A percentile compares a stretch with the other conserved stretches of the same genome.
These are phyloP conservation scores for Camellia japonica DNA, from an alignment of 148 eudicot species.

Conservation along the genomic window DNA sequence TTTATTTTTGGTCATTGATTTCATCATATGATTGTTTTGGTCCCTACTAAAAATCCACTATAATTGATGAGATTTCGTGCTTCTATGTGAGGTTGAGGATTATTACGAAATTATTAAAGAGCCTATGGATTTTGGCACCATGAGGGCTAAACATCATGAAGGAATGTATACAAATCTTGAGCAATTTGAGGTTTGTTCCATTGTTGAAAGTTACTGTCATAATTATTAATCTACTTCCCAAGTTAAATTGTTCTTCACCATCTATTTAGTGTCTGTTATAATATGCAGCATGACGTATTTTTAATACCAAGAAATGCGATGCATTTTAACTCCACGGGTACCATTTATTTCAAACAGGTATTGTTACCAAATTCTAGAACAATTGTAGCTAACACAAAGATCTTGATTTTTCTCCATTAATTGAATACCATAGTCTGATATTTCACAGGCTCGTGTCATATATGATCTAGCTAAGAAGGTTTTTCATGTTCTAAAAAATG, in stretches of 20 bases:
- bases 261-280: no score
- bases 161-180: slow-evolving; percentile 67
- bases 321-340: slow-evolving; percentile 69
- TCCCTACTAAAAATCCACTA: not conserved
- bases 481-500: slow-evolving; percentile 53
- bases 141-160: slow-evolving; percentile 92
- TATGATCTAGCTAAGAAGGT: slow-evolving; percentile 71
- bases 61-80: not conserved
- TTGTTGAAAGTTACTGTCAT: not conserved
- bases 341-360: slow-evolving; percentile 84
- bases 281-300: slow-evolving; percentile 70
- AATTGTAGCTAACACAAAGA: not conserved
- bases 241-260: not conserved
- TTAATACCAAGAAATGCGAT: slow-evolving; percentile 74
- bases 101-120: slow-evolving; percentile 77
- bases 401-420: not conserved
- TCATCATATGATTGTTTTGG: slow-evolving; percentile 10
- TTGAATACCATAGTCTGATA: not conserved
- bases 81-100: slow-evolving; percentile 56
- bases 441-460: slow-evolving; percentile 71
- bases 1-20: slow-evolving; percentile 20
- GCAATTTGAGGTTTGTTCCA: slow-evolving; percentile 65
- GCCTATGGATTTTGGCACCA: slow-evolving; percentile 96
- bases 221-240: not conserved
- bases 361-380: not conserved